Evolutionary conservation across 75 land plant genomes (phyloP).

Genomic region (Pinus tabuliformis): DNA sequence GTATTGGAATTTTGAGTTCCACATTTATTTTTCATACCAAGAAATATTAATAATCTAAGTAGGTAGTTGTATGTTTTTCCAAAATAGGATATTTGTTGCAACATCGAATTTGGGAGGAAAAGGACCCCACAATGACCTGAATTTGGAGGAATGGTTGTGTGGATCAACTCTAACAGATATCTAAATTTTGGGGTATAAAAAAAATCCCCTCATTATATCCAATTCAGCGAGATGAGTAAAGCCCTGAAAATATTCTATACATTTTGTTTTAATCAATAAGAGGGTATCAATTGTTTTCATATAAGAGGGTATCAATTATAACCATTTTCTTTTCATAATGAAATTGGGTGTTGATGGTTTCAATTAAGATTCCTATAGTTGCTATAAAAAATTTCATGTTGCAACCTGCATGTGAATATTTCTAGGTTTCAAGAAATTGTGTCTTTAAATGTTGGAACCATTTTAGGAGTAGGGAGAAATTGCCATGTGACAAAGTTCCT

Average conservation of each 20-base stretch:
- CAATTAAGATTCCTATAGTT: not conserved
- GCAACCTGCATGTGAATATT: conserved; percentile 9
- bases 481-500: conserved; percentile 43
- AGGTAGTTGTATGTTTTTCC: not conserved
- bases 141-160: conserved; percentile 28
- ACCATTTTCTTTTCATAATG: too few relatives aligned
- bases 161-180: conserved; percentile 17
- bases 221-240: not conserved
- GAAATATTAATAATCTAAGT: not conserved
- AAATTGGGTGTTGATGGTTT: not conserved
- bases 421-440: conserved; percentile 68
- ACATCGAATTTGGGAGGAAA: conserved; percentile 45
- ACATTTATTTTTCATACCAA: too few relatives aligned
- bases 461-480: conserved; percentile 40
- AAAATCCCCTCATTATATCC: not conserved
- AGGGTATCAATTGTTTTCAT: not conserved
- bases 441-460: conserved; percentile 58
- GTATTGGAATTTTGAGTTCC: too few relatives aligned
- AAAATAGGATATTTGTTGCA: not conserved
- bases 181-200: conserved; percentile 17
- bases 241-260: not conserved
- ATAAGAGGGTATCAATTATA: too few relatives aligned
- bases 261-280: not conserved
- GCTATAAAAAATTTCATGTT: not conserved
- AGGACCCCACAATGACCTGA: conserved; percentile 11